Base-by-base conservation (phyloP, 2,329 filamentous ascomycete species). In the Botrytis galanthina region DNA sequence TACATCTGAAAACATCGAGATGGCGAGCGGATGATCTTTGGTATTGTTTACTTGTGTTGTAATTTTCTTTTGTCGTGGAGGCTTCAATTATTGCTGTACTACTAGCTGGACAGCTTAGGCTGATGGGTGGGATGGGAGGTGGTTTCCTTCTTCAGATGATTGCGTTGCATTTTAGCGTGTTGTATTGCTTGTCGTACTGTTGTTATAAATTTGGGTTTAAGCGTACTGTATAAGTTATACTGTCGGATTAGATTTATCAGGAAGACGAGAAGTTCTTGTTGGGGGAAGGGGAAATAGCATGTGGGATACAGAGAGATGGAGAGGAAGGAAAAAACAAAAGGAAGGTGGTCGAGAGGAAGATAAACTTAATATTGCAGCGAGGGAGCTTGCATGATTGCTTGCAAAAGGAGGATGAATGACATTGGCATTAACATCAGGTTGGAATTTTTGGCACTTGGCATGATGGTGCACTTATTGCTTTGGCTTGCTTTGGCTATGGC, bases 401-500 rank as follows among this genome's bases (percentile, higher is more conserved):
- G 8, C 32, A 54, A 54, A 54, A 54, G 46, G 46, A 39, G 64
- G 32, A 61, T 26, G 35, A 7, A 54, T 2, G 48, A n/a, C 7
- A 26, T 26, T 51, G 26, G 48, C 48, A 51, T n/a, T 51, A 51
- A 26, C 35, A 61, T 61, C 32, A 61, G 48, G 32, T 61, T 61
- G 59, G 57, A 14, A 51, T 18, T 67, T 37, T 37, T 22, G 44
- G 44, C 35, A 37, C 16, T 51, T 51, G 26, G 46, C 46, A 67
- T 67, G 26, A 18, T 42, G 37, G 2, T 37, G 26, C 32, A 54
- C 6, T n/a, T 32, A 20, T 67, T 67, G 46, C 64, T 67, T 67
- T 67, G 63, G 63, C 63, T 67, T 67, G 46, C 64, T 67, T 67
- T 67, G 63, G 63, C 63, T 67, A 67, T 63, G 37, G 60, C 60